Evolutionary conservation across 352 stramenopile species (phyloP).

Genomic region (Elongisporangium undulatum): DNA sequence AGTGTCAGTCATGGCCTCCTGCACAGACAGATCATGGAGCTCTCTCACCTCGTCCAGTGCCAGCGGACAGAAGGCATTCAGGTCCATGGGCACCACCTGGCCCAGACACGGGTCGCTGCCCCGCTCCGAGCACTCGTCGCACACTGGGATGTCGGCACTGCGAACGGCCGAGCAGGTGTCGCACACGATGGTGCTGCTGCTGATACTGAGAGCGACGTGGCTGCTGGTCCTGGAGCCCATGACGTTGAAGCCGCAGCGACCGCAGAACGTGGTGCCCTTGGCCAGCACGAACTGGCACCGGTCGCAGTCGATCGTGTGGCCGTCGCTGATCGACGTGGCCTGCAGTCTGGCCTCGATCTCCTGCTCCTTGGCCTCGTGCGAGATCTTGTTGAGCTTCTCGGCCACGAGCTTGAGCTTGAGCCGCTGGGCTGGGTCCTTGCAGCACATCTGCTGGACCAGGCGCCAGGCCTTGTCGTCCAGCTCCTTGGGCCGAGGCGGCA

Average conservation of each 20-base stretch:
- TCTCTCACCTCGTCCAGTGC: neutral
- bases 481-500: neutral
- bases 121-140: neutral
- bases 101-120: neutral
- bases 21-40: neutral
- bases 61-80: neutral
- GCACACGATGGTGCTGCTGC: neutral
- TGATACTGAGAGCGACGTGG: neutral
- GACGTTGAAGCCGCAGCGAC: neutral
- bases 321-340: neutral
- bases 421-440: conserved; percentile 21
- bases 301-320: neutral
- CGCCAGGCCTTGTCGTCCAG: conserved; percentile 16
- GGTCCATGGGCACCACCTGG: neutral
- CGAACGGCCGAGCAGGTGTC: neutral
- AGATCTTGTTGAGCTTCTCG: conserved; percentile 12
- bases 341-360: neutral
- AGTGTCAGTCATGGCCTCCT: neutral
- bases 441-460: conserved; percentile 23
- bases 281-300: neutral
- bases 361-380: neutral
- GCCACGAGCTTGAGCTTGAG: conserved; percentile 25
- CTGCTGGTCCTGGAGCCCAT: neutral
- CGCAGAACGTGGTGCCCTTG: neutral
- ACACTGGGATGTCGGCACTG: neutral